Base-by-base conservation (phyloP, 1,139 yeast species). In the Geotrichum reessii region DNA sequence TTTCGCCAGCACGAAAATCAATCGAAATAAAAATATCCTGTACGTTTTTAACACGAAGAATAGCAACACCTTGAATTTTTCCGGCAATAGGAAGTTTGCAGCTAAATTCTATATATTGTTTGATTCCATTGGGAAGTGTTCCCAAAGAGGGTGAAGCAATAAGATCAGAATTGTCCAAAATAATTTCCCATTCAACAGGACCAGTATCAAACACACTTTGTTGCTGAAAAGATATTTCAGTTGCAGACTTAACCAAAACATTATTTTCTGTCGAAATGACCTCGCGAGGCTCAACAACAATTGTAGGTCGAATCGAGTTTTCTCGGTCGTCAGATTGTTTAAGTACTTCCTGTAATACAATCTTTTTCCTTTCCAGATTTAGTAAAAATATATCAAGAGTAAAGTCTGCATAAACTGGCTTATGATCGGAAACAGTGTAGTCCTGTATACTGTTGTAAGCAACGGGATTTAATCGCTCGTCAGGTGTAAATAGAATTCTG, bases 381-480 rank as follows among this genome's bases (percentile, higher is more conserved):
- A 85, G 76, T 19, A 83, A 67, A 31, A 78, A 75, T 0, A 80
- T 78, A 0, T 76, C 72, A 1, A 85, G 64, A 12, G 71, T 74
- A 64, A 82, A 83, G 12, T 78, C 74, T 0, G 85, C 78, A 54
- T 74, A 74, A 0, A 88, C 93, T 0, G 96, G 95, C 54, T 86
- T 75, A 70, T 88, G 96, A 68, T 88, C 96, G 0, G 91, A 84
- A 31, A 83, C 78, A 1, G 76, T 67, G 64, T 78, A 80, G 53
- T 66, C 68, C 64, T 53, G 55, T 19, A 60, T 57, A n/a, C 64
- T 56, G 3, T 48, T 52, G 58, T 69, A 69, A 5, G 62, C 65
- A 25, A 44, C 12, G 50, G 40, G 50, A 61, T 42, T 52, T 57
- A 55, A 48, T n/a, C 46, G 44, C 21, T 24, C 19, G 17, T 49